These are phyloP conservation scores for Dalbergia cultrata DNA, from an alignment of 306 rosid genomes.

Conservation along the genomic window DNA sequence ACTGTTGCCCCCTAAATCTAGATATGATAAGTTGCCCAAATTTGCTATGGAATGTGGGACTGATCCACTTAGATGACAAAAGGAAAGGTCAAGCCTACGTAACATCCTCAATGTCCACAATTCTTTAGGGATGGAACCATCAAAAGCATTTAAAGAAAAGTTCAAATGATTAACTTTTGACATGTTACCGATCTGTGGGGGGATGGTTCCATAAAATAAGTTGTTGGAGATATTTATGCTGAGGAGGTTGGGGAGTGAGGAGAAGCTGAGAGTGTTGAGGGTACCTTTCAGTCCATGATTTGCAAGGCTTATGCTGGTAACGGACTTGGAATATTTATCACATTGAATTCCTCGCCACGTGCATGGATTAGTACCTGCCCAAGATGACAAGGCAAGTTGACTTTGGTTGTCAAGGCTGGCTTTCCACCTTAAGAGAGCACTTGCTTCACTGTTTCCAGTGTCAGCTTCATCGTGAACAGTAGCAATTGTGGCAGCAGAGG, in stretches of 20 bases:
- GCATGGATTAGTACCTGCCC: not conserved
- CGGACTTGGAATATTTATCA: conserved; percentile 19
- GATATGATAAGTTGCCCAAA: not conserved
- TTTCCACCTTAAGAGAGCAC: not conserved
- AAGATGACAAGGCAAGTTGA: not conserved
- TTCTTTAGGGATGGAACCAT: not conserved
- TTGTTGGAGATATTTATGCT: conserved; percentile 33
- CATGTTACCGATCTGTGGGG: conserved; percentile 42
- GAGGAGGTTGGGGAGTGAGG: conserved; percentile 41
- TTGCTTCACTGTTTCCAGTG: not conserved
- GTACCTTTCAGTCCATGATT: conserved; percentile 44
- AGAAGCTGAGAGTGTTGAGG: conserved; percentile 45
- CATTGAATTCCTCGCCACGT: conserved; percentile 42
- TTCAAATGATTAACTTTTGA: not conserved
- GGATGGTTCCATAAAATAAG: conserved; percentile 41
- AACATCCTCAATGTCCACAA: not conserved
- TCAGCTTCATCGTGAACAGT: not conserved
- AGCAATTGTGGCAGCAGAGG: not conserved
- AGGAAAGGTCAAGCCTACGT: not conserved
- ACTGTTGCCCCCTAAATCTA: not conserved
- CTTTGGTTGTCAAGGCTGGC: not conserved
- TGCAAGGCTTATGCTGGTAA: conserved; percentile 17
- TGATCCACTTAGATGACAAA: not conserved
- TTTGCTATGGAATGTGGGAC: not conserved
- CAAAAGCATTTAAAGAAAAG: not conserved